Evolutionary conservation across 768 basidiomycete species (phyloP).

Genomic region (Russula ochroleuca): DNA sequence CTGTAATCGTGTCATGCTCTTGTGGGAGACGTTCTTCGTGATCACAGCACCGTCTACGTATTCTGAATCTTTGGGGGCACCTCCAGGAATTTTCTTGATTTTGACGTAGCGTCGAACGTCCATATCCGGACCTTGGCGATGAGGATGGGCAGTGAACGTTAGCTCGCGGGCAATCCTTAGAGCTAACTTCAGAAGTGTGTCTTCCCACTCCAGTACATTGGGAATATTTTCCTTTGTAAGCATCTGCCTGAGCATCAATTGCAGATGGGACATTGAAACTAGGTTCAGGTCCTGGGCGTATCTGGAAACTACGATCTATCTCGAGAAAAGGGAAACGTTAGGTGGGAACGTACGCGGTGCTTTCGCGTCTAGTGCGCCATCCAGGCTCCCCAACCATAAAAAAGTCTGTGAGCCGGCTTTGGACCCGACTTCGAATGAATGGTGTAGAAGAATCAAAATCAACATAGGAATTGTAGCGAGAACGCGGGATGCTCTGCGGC

Average conservation of each 20-base stretch:
- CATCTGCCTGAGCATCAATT: slow-evolving; percentile 88
- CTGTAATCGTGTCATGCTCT: slow-evolving; percentile 81
- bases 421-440: slow-evolving; percentile 80
- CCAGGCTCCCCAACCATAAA: slow-evolving; percentile 56
- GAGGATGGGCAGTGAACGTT: slow-evolving; percentile 64
- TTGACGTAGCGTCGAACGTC: slow-evolving; percentile 94
- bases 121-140: slow-evolving; percentile 87
- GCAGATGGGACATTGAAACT: slow-evolving; percentile 84
- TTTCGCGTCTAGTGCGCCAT: slow-evolving; percentile 85
- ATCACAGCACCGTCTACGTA: slow-evolving; percentile 96
- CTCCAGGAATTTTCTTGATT: slow-evolving; percentile 98
- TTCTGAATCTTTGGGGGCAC: slow-evolving; percentile 87
- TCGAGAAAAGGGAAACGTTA: neutral
- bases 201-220: slow-evolving; percentile 84
- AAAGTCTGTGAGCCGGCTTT: slow-evolving; percentile 62
- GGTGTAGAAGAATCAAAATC: slow-evolving; percentile 72
- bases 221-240: slow-evolving; percentile 78
- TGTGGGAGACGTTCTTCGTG: slow-evolving; percentile 97
- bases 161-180: slow-evolving; percentile 83
- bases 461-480: slow-evolving; percentile 65
- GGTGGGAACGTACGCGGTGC: slow-evolving; percentile 66
- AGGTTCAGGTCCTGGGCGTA: slow-evolving; percentile 81
- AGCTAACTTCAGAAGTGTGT: slow-evolving; percentile 72
- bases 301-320: slow-evolving; percentile 37
- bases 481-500: slow-evolving; percentile 54